Evolutionary conservation across 176 grass and related monocot species (phyloP).

Genomic region (Aechmea fasciata): DNA sequence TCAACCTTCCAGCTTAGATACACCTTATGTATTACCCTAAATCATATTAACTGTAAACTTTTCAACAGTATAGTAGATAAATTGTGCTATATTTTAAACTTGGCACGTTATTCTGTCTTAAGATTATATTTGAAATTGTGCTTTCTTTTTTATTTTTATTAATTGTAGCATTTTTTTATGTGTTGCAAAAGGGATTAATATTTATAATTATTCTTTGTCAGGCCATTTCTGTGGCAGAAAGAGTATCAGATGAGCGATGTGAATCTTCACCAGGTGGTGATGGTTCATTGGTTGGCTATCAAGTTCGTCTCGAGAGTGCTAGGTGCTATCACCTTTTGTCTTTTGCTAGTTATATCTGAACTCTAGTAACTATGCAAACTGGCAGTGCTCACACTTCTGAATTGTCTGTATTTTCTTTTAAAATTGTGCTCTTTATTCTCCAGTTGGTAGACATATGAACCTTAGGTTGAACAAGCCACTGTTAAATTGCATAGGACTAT

Average conservation of each 20-base stretch:
- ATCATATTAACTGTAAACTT: too few species aligned
- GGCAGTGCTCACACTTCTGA: not conserved
- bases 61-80: too few species aligned
- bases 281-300: slow-evolving; percentile 84
- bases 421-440: not conserved
- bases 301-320: slow-evolving; percentile 93
- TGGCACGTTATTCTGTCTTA: too few species aligned
- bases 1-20: too few species aligned
- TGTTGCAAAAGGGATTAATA: not conserved
- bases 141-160: slow-evolving; percentile 7
- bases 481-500: not conserved
- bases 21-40: too few species aligned
- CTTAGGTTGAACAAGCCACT: not conserved
- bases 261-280: slow-evolving; percentile 86
- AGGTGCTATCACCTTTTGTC: slow-evolving; percentile 34
- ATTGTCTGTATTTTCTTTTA: not conserved
- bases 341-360: not conserved
- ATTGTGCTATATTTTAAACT: too few species aligned
- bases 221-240: slow-evolving; percentile 96
- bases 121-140: too few species aligned
- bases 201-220: slow-evolving; percentile 15
- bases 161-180: slow-evolving; percentile 2
- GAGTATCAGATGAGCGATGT: slow-evolving; percentile 91
- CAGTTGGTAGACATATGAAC: not conserved
- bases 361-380: not conserved